Evolutionary conservation across 2,329 filamentous ascomycete species (phyloP).

Genomic region (Fusarium bulbicola): DNA sequence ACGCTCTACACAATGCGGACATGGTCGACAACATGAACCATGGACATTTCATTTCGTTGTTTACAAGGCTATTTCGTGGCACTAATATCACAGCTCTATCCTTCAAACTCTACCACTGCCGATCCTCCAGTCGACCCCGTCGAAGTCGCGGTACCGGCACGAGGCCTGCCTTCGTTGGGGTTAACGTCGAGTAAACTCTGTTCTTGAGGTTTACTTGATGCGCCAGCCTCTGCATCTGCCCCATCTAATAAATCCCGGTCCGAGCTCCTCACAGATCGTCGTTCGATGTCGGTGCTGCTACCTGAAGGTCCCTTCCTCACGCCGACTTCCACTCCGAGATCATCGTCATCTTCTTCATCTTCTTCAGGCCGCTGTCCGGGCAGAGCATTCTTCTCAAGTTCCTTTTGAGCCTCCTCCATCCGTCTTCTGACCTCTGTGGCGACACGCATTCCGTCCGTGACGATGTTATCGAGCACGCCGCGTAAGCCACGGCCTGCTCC

Average conservation of each 20-base stretch:
- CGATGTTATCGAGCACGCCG: slow-evolving; percentile 96
- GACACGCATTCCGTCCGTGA: slow-evolving; percentile 96
- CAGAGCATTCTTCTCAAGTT: slow-evolving; percentile 85
- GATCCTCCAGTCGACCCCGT: slow-evolving; percentile 45
- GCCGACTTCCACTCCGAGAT: slow-evolving; percentile 55
- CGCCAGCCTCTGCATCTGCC: slow-evolving; percentile 75
- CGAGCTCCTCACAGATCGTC: slow-evolving; percentile 70
- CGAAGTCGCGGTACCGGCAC: slow-evolving; percentile 41
- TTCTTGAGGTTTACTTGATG: slow-evolving; percentile 46
- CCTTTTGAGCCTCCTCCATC: slow-evolving; percentile 95
- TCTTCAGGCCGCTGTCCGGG: slow-evolving; percentile 72
- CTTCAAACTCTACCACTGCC: slow-evolving; percentile 56
- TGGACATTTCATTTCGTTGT: slow-evolving; percentile 25
- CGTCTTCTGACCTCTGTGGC: slow-evolving; percentile 89
- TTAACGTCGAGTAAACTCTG: slow-evolving; percentile 49
- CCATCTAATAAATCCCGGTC: slow-evolving; percentile 79
- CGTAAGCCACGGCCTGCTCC: slow-evolving; percentile 77
- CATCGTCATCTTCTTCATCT: slow-evolving; percentile 74
- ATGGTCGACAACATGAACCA: slow-evolving; percentile 13
- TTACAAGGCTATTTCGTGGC: slow-evolving; percentile 17
- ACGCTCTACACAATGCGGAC: slow-evolving; percentile 9
- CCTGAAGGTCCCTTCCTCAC: slow-evolving; percentile 48
- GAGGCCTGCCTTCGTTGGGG: slow-evolving; percentile 38
- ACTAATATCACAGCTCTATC: slow-evolving; percentile 32
- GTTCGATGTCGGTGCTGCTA: slow-evolving; percentile 65